These are phyloP conservation scores for Yamadazyma membranifaciens DNA, from an alignment of 1,139 yeast genomes.

Conservation along the genomic window DNA sequence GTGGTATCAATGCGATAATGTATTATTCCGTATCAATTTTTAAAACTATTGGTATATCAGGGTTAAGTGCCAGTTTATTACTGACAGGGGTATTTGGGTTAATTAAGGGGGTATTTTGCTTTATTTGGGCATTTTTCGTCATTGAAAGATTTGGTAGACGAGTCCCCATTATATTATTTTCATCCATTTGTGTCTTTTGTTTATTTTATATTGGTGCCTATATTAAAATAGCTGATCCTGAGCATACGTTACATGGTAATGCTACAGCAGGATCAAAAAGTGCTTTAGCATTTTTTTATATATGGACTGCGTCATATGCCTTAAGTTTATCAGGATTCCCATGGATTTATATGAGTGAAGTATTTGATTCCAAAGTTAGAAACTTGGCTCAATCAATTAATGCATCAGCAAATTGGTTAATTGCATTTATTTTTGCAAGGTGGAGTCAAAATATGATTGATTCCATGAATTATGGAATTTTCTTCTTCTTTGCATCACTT, in stretches of 20 bases:
- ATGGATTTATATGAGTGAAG: constrained; percentile 48
- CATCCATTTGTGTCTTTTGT: constrained; percentile 46
- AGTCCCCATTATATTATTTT: constrained; percentile 38
- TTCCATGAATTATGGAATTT: constrained; percentile 42
- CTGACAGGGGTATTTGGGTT: constrained; percentile 63
- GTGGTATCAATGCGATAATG: constrained; percentile 34
- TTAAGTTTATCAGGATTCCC: constrained; percentile 49
- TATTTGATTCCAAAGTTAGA: constrained; percentile 42
- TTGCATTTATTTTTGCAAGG: constrained; percentile 50
- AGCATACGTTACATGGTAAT: constrained; percentile 14
- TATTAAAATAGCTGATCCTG: constrained; percentile 40
- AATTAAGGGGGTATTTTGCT: constrained; percentile 43
- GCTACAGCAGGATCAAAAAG: constrained; percentile 40
- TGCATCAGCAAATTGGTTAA: constrained; percentile 47
- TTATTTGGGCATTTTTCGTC: constrained; percentile 43
- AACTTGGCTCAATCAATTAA: constrained; percentile 44
- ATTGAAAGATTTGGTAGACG: constrained; percentile 51
- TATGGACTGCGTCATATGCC: constrained; percentile 46
- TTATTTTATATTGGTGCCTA: constrained; percentile 53
- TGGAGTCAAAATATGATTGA: constrained; percentile 43
- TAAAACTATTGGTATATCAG: constrained; percentile 29
- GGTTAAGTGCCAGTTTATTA: constrained; percentile 42
- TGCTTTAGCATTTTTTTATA: constrained; percentile 47
- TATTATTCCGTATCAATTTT: constrained; percentile 34
- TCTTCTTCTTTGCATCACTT: constrained; percentile 41